These are phyloP conservation scores for Gastrolobium villosum DNA, from an alignment of 306 rosid species.

Conservation along the genomic window DNA sequence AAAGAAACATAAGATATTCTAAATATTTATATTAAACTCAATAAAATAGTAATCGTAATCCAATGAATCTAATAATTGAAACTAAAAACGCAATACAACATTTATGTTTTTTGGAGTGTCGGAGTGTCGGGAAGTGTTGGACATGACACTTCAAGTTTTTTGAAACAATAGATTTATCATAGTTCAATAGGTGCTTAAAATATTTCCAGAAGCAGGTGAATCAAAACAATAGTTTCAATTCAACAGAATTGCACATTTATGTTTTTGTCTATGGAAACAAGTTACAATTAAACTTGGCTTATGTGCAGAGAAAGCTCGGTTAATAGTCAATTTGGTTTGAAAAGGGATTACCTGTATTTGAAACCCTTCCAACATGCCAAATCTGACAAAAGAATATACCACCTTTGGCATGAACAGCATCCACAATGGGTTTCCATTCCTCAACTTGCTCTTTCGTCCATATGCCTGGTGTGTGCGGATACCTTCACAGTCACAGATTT, in stretches of 20 bases:
- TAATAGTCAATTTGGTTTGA: neutral
- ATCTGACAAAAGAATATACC: conserved; percentile 68
- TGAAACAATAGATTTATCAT: too few species aligned
- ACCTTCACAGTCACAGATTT: conserved; percentile 32
- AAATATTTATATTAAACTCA: too few species aligned
- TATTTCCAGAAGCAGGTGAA: neutral
- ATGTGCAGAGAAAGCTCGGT: neutral
- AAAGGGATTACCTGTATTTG: conserved; percentile 39
- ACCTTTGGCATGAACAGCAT: conserved; percentile 70
- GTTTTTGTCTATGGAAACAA: neutral
- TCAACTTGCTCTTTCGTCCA: conserved; percentile 67
- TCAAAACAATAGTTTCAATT: neutral
- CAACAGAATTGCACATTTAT: neutral
- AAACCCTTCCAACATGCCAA: conserved; percentile 63
- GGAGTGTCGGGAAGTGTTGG: too few species aligned
- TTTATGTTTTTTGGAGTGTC: too few species aligned
- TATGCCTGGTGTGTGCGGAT: conserved; percentile 56
- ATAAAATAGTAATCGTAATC: too few species aligned
- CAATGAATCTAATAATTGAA: too few species aligned
- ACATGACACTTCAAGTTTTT: too few species aligned
- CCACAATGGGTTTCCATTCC: conserved; percentile 64
- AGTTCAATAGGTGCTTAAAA: too few species aligned
- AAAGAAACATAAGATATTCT: too few species aligned
- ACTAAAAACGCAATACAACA: too few species aligned
- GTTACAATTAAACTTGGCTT: neutral